Percentiles rank a stretch among this genome's conserved stretches.
phyloP scores from a whole-genome alignment of 495 filamentous ascomycete genomes.

The Neurospora sp. region DNA sequence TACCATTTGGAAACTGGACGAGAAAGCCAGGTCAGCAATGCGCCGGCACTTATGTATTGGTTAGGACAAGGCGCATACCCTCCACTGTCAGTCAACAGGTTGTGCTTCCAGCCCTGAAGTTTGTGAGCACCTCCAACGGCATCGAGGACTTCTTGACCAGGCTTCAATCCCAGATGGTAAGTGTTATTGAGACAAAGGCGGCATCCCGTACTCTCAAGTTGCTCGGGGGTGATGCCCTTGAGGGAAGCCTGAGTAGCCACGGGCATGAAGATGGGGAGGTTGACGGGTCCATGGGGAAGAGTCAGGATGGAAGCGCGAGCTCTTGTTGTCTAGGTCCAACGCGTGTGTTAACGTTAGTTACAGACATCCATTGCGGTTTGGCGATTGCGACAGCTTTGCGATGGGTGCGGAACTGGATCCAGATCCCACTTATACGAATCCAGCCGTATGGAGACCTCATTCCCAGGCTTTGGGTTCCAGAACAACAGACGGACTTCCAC shows the following conservation, averaged over 20 bases:
- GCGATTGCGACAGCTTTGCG: neutral
- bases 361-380: neutral
- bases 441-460: neutral
- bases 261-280: conserved; percentile 93
- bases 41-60: neutral
- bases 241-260: conserved; percentile 96
- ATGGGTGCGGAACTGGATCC: neutral
- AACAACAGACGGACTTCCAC: conserved; percentile 12
- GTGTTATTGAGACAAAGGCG: conserved; percentile 93
- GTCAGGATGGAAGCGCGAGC: conserved; percentile 83
- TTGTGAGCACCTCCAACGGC: conserved; percentile 85
- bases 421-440: neutral
- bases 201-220: conserved; percentile 80
- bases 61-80: conserved; percentile 51
- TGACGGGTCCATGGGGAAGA: conserved; percentile 84
- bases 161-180: conserved; percentile 91
- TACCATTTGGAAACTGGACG: conserved; percentile 89
- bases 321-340: conserved; percentile 67
- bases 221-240: conserved; percentile 88
- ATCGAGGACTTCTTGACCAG: conserved; percentile 80
- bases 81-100: conserved; percentile 94
- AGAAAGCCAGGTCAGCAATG: conserved; percentile 3
- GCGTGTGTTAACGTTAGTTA: neutral
- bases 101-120: conserved; percentile 88
- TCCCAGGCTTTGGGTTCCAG: neutral